Base-by-base conservation (phyloP, 345 rosid genomes). In the Garcia nutans region DNA sequence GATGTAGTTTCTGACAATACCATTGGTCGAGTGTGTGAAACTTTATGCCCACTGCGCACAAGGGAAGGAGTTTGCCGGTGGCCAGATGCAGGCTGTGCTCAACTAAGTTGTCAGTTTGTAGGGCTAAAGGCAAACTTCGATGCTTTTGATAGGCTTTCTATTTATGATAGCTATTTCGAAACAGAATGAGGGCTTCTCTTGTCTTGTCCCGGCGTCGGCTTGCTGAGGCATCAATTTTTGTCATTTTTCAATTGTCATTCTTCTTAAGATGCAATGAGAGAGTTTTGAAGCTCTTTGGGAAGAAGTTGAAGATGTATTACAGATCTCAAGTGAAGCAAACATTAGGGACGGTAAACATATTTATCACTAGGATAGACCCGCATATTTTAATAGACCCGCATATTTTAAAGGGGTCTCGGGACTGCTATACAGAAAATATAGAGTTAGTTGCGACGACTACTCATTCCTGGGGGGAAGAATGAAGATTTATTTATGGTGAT, bases 51-150 rank as follows among this genome's bases (percentile, higher is more conserved):
- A 0, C 71, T 88, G 79, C 86, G 90, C 70, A 58, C 93, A 44
- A 84, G 83, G 28, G 93, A 93, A 63, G 94, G 93, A 81, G 90
- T 86, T 44, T 96, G 99, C 78, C 80, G 86, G 62, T 90, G 99
- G 98, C 98, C 99, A 3, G 97, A 93, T 66, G 95, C 93, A 7
- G 91, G 87, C 26, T 96, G 99, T 87, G 93, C 93, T 66, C 97
- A 89, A 77, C 78, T 86, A 13, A 81, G 91, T 76, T 89, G 95
- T 78, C 99, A 96, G 68, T 81, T 88, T 79, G 89, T 90, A 7
- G 99, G 98, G 45, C 78, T 96, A 56, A 93, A 85, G 81, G 96
- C 97, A 55, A 89, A 96, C 76, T 93, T 86, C 37, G 98, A 96
- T 76, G 97, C 99, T 62, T 85, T 96, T 75, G 99, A 96, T 50